A percentile compares a stretch with the other conserved stretches of the same genome.
phyloP scores from a whole-genome alignment of 257 asterid genomes.

The Linaria vulgaris region DNA sequence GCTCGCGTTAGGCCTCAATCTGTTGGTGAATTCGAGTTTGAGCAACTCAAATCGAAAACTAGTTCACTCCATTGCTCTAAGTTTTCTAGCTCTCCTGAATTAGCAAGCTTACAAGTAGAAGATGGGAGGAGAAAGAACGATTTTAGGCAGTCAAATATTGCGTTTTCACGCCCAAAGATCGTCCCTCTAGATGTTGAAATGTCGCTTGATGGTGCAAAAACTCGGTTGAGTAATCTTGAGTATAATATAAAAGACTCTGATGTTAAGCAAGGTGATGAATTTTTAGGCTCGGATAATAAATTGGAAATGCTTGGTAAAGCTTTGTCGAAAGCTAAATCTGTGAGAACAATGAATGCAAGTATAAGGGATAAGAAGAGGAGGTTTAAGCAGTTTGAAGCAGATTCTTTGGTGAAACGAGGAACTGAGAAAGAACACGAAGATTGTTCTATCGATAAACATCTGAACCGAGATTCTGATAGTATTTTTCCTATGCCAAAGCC shows the following conservation, averaged over 20 bases:
- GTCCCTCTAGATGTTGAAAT: slow-evolving; percentile 29
- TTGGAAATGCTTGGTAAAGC: slow-evolving; percentile 36
- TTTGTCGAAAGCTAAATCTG: slow-evolving; percentile 65
- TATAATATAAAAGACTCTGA: slow-evolving; percentile 19
- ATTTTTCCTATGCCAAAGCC: slow-evolving; percentile 40
- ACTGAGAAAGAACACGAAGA: slow-evolving; percentile 31
- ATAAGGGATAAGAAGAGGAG: slow-evolving; percentile 28
- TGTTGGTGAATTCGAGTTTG: slow-evolving; percentile 57
- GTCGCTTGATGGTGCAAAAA: slow-evolving; percentile 18
- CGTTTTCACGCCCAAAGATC: slow-evolving; percentile 27
- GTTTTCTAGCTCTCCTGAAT: slow-evolving; percentile 39
- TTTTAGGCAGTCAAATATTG: slow-evolving; percentile 13
- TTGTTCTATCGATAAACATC: slow-evolving; percentile 20
- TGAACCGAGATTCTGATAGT: slow-evolving; percentile 27
- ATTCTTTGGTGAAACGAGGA: slow-evolving; percentile 25
- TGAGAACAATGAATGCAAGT: slow-evolving; percentile 61
- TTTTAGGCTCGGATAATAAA: slow-evolving; percentile 36
- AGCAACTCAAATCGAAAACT: slow-evolving; percentile 39
- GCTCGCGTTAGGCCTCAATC: slow-evolving; percentile 55
- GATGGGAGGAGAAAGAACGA: slow-evolving; percentile 29
- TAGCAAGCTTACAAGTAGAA: slow-evolving; percentile 25
- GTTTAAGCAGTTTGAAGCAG: slow-evolving; percentile 26
- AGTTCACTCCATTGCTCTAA: slow-evolving; percentile 29
- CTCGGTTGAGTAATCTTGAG: slow-evolving; percentile 25
- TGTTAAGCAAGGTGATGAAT: slow-evolving; percentile 32